Base-by-base conservation (phyloP, 78 protist genomes). In the Dictyostelium capitatum region DNA sequence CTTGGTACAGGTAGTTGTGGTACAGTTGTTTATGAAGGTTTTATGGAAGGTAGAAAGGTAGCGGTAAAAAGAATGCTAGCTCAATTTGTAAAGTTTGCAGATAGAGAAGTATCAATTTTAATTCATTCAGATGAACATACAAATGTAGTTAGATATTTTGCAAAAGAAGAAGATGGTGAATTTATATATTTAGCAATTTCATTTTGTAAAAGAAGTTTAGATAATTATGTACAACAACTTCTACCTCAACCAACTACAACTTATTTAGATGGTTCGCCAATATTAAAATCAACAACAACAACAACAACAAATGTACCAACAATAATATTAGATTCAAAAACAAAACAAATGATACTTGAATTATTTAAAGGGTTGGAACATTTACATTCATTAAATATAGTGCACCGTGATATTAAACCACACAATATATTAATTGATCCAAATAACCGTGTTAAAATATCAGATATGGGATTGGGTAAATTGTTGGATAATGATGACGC, bases 1-100 rank as follows among this genome's bases (percentile, higher is more conserved):
- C 64, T 97, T 7, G 98, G 98, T 20, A 59, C 83, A 41, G 98
- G 98, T 4, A 75, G 96, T 51, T 82, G 95, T 82, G 98, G 98
- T 15, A 97, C 98, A 0, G 14, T 96, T 12, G 98, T 97, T 10
- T 97, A 46, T 78, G 70, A 72, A 54, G 98, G 98, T 23, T 48
- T 5, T 46, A 54, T 89, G 32, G 97, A 89, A 11, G 97, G 97
- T 19, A 82, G 98, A 43, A 50, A 37, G 8, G 97, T 97, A 10
- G 98, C 98, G 0, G 91, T 97, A 25, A 97, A 97, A 92, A 85
- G 98, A 14, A 54, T 97, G 75, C 70, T 97, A 4, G 6, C 6
- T 4, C 91, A 93, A 56, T 97, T 90, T 89, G 89, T 70, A 19
- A 79, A 84, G 20, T 73, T 94, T 41, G 98, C 98, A 0, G 81